A percentile compares a stretch with the other conserved stretches of the same genome.
Conservation (phyloP, 2,329 filamentous ascomycete genomes). For the Plectosphaerella cucumerina region DNA sequence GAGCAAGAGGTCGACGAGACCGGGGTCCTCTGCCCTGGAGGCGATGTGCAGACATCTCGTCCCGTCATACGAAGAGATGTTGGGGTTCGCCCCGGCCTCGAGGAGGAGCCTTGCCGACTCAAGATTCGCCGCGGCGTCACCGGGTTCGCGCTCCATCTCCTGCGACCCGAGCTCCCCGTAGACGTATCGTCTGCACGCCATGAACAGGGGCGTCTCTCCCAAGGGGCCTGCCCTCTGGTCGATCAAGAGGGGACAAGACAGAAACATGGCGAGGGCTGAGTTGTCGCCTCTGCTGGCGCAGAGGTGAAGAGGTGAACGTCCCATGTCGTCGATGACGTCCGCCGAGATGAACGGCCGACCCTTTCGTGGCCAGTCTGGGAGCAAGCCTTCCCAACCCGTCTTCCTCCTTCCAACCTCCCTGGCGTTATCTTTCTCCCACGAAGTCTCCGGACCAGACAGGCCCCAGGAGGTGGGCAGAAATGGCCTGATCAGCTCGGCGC, state of each 20-base stretch:
- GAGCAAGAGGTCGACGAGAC: conserved; percentile 11
- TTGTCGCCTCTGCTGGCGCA: background rate
- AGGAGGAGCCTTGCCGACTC: conserved; percentile 8
- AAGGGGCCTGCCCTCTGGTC: conserved; percentile 7
- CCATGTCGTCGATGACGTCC: background rate
- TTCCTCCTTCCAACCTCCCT: background rate
- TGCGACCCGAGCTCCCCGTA: conserved; percentile 4
- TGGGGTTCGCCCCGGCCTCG: conserved; percentile 9
- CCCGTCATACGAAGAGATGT: conserved; percentile 8
- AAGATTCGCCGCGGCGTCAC: background rate
- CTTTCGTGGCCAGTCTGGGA: too few species aligned
- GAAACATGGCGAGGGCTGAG: background rate
- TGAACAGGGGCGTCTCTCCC: conserved; percentile 7
- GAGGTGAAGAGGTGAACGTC: background rate
- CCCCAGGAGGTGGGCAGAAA: background rate
- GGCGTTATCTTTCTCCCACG: background rate
- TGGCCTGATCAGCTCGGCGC: background rate
- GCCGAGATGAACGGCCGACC: background rate
- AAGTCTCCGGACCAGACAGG: background rate
- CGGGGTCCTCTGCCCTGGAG: conserved; percentile 2
- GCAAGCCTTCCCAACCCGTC: too few species aligned
- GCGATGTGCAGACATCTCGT: conserved; percentile 10
- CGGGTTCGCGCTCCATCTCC: background rate
- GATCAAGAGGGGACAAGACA: background rate
- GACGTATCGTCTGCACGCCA: conserved; percentile 6